Conservation (phyloP, 768 basidiomycete genomes). For the Nidula microcarpa region DNA sequence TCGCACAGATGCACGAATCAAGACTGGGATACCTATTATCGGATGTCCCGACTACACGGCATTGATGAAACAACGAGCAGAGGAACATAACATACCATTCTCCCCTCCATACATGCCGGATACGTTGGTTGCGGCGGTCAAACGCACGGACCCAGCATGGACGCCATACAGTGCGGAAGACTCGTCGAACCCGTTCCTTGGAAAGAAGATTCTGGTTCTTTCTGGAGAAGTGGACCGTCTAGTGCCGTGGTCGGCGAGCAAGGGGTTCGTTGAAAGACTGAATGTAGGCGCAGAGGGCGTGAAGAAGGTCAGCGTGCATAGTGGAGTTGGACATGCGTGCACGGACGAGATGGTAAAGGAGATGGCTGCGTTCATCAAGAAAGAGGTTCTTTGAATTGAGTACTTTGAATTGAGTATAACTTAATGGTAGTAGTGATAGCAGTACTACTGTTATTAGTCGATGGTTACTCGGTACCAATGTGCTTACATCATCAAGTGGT, state of each 20-base stretch:
- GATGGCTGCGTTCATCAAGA: conserved; percentile 30
- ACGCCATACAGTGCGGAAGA: conserved; percentile 36
- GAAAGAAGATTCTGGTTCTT: conserved; percentile 72
- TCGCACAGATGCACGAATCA: conserved; percentile 39
- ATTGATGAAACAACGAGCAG: conserved; percentile 58
- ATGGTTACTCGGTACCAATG: neutral
- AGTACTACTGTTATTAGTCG: neutral
- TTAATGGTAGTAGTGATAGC: conserved; percentile 5
- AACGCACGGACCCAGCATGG: conserved; percentile 38
- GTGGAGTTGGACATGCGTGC: conserved; percentile 59
- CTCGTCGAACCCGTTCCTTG: conserved; percentile 53
- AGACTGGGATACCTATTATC: conserved; percentile 48
- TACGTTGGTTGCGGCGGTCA: conserved; percentile 45
- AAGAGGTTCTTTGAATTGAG: conserved; percentile 10
- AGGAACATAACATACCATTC: conserved; percentile 33
- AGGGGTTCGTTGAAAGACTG: conserved; percentile 52
- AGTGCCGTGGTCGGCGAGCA: conserved; percentile 63
- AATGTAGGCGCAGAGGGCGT: conserved; percentile 49
- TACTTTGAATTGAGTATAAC: conserved; percentile 10
- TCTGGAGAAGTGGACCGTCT: conserved; percentile 62
- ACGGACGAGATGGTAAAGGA: conserved; percentile 57
- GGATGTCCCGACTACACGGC: conserved; percentile 70
- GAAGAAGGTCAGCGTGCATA: conserved; percentile 53
- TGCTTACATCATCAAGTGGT: neutral
- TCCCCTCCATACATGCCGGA: conserved; percentile 56